phyloP scores from a whole-genome alignment of 176 grass and related monocot genomes.

The Microstegium vimineum region DNA sequence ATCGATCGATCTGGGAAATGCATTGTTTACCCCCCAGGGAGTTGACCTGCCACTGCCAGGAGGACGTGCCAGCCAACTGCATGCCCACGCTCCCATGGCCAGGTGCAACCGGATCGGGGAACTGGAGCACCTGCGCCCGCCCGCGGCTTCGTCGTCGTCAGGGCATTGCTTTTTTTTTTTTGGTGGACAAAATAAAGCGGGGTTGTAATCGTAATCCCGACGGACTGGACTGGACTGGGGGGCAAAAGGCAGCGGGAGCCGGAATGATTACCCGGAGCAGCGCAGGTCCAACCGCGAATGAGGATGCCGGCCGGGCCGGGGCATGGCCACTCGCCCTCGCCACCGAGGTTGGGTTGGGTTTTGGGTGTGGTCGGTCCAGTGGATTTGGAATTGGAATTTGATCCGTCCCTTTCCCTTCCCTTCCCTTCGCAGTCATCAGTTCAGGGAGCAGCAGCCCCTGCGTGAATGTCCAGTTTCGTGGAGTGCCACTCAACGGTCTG shows the following conservation, averaged over 20 bases:
- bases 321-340: no score
- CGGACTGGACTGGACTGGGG: no score
- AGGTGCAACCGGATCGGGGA: neutral
- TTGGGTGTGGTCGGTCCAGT: neutral
- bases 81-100: neutral
- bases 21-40: neutral
- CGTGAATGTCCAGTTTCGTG: no score
- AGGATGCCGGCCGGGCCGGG: no score
- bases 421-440: neutral
- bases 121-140: neutral
- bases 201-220: neutral
- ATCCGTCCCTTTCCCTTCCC: neutral
- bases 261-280: no score
- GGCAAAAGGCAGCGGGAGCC: no score
- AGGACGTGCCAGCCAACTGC: no score
- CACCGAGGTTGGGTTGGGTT: neutral
- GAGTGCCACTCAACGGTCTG: no score
- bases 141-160: neutral
- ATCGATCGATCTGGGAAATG: neutral
- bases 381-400: no score
- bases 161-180: no score
- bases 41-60: slow-evolving; percentile 15
- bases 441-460: no score
- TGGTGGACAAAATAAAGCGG: neutral
- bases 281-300: no score